Evolutionary conservation across 805 yeast species (phyloP).

Genomic region (Vanderwaltozyma yarrowii): DNA sequence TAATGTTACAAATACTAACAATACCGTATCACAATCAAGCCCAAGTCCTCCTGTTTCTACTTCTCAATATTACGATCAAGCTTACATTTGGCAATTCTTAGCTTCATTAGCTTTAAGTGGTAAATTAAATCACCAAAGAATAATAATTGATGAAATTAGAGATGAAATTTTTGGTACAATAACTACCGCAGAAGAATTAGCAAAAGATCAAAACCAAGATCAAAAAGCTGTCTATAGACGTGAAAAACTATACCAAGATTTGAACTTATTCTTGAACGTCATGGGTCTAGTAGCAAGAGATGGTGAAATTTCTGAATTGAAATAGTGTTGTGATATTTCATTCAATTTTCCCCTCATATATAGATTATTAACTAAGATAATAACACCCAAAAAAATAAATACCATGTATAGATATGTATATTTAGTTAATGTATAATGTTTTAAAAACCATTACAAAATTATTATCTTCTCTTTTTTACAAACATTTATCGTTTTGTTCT

Average conservation of each 20-base stretch:
- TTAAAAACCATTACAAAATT: no score
- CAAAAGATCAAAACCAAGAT: slow-evolving; percentile 23
- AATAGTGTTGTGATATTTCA: slow-evolving; percentile 14
- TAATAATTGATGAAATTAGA: slow-evolving; percentile 88
- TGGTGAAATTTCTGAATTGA: slow-evolving; percentile 74
- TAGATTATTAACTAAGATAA: no score
- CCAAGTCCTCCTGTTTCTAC: background rate
- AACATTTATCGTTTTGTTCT: no score
- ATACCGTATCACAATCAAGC: slow-evolving; percentile 24
- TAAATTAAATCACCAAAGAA: slow-evolving; percentile 79
- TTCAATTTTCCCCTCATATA: no score
- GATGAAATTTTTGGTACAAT: slow-evolving; percentile 87
- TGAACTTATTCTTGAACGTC: slow-evolving; percentile 87
- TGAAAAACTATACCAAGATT: slow-evolving; percentile 59
- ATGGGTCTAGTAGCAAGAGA: slow-evolving; percentile 94
- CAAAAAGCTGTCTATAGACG: slow-evolving; percentile 33
- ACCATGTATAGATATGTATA: background rate
- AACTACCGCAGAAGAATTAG: slow-evolving; percentile 52
- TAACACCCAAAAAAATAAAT: no score
- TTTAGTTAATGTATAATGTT: background rate
- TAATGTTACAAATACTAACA: background rate
- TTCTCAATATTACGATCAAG: slow-evolving; percentile 40
- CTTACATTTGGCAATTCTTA: slow-evolving; percentile 93
- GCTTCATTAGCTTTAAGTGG: slow-evolving; percentile 92
- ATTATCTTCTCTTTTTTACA: no score